Evolutionary conservation across 78 protist species (phyloP), one percentile per base, ranked within the genome.

Genomic region (Cavenderia fasciculata): DNA sequence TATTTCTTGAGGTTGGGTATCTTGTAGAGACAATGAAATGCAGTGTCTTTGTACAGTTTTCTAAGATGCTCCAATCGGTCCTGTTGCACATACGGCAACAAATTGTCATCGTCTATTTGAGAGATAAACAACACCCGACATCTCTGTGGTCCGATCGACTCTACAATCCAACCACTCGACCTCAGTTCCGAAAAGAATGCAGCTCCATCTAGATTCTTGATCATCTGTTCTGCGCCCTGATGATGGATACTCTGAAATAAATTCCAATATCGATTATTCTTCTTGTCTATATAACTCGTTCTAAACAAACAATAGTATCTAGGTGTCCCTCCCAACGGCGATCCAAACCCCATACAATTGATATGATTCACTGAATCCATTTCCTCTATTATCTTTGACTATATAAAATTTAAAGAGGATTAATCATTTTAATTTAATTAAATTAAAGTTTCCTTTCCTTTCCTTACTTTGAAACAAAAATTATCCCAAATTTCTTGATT

Each of bases 401-500:
- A 1, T 36, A 25, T 23, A 41, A 47, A 25, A 25, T 47, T 23
- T 11, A 21, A 47, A 47, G 44, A 46, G 21, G 10, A 40, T 43
- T 49, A 23, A 18, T 70, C 34, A 34, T 10, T 61, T 33, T 31
- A 54, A 14, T 23, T 47, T 46, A 29, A 29, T 69, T 3, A 44
- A 49, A 23, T 4, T 25, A 46, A 51, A 34, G 21, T 18, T 25
- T 31, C 62, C 34, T 71, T 19, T 49, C 33, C 21, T 6, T 2
- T 2, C 0, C 71, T 52, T 66, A 79, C 88, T 38, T 66, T 70
- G 5, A 79, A 40, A 66, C 88, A 79, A 38, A 79, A 69, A 7
- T 79, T 51, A 40, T 79, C 88, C 88, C 88, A 79, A 54, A 38
- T 52, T 33, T 44, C 47, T 41, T 66, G 74, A 29, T 44, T 21